Evolutionary conservation across 768 basidiomycete species (phyloP), one percentile per base, ranked within the genome.

Genomic region (Calocybe cyanea): DNA sequence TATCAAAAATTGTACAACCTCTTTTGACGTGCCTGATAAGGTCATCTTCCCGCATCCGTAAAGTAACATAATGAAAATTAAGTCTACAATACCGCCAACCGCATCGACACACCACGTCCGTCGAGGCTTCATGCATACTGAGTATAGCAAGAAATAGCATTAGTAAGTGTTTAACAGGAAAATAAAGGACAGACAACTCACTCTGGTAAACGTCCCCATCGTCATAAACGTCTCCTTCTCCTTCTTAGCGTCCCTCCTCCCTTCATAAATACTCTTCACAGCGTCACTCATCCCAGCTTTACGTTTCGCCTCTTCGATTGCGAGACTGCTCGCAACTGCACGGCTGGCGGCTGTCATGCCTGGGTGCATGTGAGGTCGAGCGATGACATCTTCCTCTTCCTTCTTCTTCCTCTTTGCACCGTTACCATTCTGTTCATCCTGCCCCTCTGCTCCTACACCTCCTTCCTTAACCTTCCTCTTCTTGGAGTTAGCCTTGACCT

Each of bases 191-290:
- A 48, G 4, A 24, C 10, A 34, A 65, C 92, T 64, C 59, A 92
- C 92, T 67, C 92, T 78, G 7, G 87, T 94, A 55, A 94, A 96
- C 10, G 92, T 95, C 14, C 84, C 82, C 77, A 85, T 87, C 1
- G 92, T 94, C 77, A 91, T 91, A 56, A 92, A 94, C 5, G 89
- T 92, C 67, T 87, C 87, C 60, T 92, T 90, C 60, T 70, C 73
- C 51, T 70, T 69, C 41, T 74, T 66, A 13, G 50, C 32, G 38
- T 71, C 74, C 25, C 25, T 28, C 17, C 79, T 76, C 46, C 81
- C 79, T 33, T 66, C 75, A 60, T 94, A 96, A 54, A 96, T 60
- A 28, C 83, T 85, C 68, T 85, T 87, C 28, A 96, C 82, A 13
- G 90, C 90, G 9, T 81, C 85, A 55, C 82, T 92, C 92, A 94